Base-by-base conservation (phyloP, 2,329 filamentous ascomycete genomes). In the Curvularia sp. region DNA sequence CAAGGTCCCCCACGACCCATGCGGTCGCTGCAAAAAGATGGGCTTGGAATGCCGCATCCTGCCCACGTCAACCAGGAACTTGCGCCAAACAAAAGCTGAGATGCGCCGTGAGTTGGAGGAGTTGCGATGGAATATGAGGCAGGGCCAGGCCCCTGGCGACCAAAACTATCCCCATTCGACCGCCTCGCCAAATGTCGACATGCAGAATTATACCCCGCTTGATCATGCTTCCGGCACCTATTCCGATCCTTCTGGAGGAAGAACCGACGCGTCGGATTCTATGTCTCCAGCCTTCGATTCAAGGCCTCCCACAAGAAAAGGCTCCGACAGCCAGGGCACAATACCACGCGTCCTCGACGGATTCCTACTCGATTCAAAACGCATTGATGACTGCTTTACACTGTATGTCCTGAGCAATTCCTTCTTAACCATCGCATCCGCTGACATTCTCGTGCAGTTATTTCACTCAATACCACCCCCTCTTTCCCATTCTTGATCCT, bases 41-140 rank as follows among this genome's bases (percentile, higher is more conserved):
- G 66, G 65, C 31, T 62, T 76, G 12, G 73, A 76, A 39, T 76
- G 74, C 52, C 63, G 74, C 44, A 76, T 76, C 24, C 59, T 76
- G 44, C 74, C 74, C 10, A 76, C 74, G 9, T 75, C 72, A 18
- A 76, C 74, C 10, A 65, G 74, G 50, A 76, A 76, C 49, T 56
- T 76, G 35, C 70, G 74, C 24, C 74, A 76, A 52, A 76, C 74
- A 33, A 76, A 76, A 55, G 74, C 74, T 22, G 74, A 76, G 56
- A 76, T 76, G 74, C 72, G 74, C 31, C 64, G 74, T 50, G 74
- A 76, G 55, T 62, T 76, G 9, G 74, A 76, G 52, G 72, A 75
- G 49, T 58, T 76, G 48, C 66, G 70, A 57, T 75, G 73, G 74
- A 75, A 73, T 35, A 70, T 75, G 65, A 69, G 73, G 39, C 69